These are phyloP conservation scores for Cercospora sojina DNA, from an alignment of 2,329 filamentous ascomycete genomes.

Conservation along the genomic window DNA sequence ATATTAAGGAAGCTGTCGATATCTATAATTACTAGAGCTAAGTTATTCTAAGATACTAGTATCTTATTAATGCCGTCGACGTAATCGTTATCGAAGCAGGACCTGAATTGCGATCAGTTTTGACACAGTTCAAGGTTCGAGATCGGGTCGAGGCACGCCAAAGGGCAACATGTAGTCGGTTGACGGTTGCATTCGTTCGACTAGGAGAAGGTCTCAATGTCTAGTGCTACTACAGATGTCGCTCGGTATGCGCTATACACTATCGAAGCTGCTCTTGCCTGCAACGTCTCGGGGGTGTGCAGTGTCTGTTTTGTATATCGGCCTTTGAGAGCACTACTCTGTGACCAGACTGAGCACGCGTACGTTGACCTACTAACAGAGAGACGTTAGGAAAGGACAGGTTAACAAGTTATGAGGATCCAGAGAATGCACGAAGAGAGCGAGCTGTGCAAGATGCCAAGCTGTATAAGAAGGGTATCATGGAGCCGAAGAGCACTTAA, in stretches of 20 bases:
- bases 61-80: neutral
- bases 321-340: neutral
- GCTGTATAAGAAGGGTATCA: too few species aligned
- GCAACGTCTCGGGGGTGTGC: neutral
- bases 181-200: too few species aligned
- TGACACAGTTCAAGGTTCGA: neutral
- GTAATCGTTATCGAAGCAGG: neutral
- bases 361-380: neutral
- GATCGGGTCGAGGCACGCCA: too few species aligned
- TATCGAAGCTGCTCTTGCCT: neutral
- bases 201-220: too few species aligned
- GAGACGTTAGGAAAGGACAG: too few species aligned
- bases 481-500: too few species aligned
- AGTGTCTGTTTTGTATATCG: neutral
- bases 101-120: neutral
- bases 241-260: too few species aligned
- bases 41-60: neutral
- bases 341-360: constrained; percentile 1
- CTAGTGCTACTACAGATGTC: too few species aligned
- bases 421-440: too few species aligned
- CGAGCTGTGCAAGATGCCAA: too few species aligned
- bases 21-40: neutral
- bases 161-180: too few species aligned
- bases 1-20: neutral
- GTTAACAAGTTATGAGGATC: too few species aligned